phyloP scores from a whole-genome alignment of 306 rosid genomes.

The Dalbergia cultrata region DNA sequence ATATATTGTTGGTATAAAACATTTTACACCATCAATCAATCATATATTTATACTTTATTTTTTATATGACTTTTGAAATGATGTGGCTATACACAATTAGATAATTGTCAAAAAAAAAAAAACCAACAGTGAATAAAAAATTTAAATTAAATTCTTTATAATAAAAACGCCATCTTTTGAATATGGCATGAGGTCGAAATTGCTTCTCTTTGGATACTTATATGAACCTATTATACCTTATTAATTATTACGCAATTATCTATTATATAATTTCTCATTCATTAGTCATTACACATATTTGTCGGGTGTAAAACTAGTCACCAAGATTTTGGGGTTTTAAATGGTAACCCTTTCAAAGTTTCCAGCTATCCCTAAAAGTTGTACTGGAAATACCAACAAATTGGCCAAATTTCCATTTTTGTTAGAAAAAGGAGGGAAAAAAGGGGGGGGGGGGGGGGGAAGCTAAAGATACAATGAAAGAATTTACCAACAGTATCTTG shows the following conservation, averaged over 20 bases:
- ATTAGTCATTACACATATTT: neutral
- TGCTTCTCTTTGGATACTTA: slow-evolving; percentile 3
- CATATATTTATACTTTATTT: too few species aligned
- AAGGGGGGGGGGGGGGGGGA: neutral
- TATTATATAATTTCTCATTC: neutral
- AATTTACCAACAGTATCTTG: slow-evolving; percentile 58
- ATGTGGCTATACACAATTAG: too few species aligned
- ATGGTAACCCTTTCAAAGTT: neutral
- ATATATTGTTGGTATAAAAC: too few species aligned
- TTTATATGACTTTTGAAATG: too few species aligned
- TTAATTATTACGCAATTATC: neutral
- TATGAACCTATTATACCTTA: slow-evolving; percentile 12
- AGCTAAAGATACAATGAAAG: slow-evolving; percentile 30
- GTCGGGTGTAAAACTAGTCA: neutral
- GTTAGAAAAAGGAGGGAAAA: too few species aligned
- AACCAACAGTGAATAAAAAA: too few species aligned
- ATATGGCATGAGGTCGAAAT: neutral
- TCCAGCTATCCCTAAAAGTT: slow-evolving; percentile 1
- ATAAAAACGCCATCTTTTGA: neutral
- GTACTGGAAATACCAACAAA: neutral
- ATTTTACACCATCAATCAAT: too few species aligned
- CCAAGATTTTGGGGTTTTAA: neutral
- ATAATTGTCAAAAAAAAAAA: too few species aligned
- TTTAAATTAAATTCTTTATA: too few species aligned
- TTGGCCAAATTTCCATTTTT: neutral